These are phyloP conservation scores for Jaapia argillacea DNA, from an alignment of 768 basidiomycete species.

Conservation along the genomic window DNA sequence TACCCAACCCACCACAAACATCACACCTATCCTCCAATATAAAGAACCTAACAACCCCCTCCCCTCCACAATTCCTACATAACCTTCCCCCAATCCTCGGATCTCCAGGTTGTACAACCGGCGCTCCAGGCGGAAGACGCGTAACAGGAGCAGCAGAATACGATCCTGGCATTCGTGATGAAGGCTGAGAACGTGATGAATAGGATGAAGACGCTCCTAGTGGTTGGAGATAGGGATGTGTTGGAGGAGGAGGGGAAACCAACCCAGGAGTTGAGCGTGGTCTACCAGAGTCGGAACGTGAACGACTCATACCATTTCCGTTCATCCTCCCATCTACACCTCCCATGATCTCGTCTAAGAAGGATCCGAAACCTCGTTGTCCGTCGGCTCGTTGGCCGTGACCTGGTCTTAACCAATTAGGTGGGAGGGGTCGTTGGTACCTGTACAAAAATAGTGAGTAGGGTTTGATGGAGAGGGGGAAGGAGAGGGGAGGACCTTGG, in stretches of 20 bases:
- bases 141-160: not conserved
- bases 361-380: not conserved
- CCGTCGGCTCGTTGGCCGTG: not conserved
- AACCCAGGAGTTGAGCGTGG: no score
- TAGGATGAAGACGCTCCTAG: no score
- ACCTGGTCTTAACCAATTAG: no score
- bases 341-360: not conserved
- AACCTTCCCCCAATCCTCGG: slow-evolving; percentile 54
- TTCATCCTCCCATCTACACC: slow-evolving; percentile 4
- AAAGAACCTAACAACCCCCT: slow-evolving; percentile 39
- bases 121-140: slow-evolving; percentile 7
- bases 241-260: slow-evolving; percentile 29
- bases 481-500: slow-evolving; percentile 12
- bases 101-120: slow-evolving; percentile 43
- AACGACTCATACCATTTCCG: no score
- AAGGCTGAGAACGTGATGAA: no score
- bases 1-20: slow-evolving; percentile 55
- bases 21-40: slow-evolving; percentile 42
- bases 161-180: no score
- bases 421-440: no score
- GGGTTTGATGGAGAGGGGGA: slow-evolving; percentile 9
- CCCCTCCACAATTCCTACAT: slow-evolving; percentile 60
- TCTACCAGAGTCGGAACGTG: no score
- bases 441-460: no score
- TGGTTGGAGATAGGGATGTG: slow-evolving; percentile 23